These are phyloP conservation scores for Phaffomyces opuntiae DNA, from an alignment of 805 yeast genomes.

Conservation along the genomic window DNA sequence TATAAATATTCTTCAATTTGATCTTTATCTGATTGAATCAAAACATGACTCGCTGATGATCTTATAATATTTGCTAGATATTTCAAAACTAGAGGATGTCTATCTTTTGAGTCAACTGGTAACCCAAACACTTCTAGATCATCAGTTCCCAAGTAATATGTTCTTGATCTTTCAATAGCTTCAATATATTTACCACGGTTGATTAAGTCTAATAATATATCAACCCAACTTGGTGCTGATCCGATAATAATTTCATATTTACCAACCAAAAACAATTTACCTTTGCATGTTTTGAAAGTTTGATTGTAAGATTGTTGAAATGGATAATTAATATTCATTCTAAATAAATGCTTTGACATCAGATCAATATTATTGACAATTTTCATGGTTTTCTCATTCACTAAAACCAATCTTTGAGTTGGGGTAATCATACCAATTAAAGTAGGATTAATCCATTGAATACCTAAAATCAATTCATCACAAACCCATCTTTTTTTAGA, in stretches of 20 bases:
- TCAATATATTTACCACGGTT: constrained; percentile 40
- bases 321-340: constrained; percentile 14
- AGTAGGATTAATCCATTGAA: constrained; percentile 49
- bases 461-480: constrained; percentile 42
- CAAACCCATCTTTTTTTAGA: constrained; percentile 36
- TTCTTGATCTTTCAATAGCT: constrained; percentile 51
- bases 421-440: constrained; percentile 35
- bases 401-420: constrained; percentile 37
- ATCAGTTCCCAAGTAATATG: constrained; percentile 41
- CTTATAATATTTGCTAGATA: constrained; percentile 50
- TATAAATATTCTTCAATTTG: constrained; percentile 27
- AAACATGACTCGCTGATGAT: constrained; percentile 23
- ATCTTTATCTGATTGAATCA: constrained; percentile 13
- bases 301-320: constrained; percentile 13
- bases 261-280: constrained; percentile 47
- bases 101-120: constrained; percentile 36
- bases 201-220: constrained; percentile 47
- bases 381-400: constrained; percentile 34
- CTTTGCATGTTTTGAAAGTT: constrained; percentile 33
- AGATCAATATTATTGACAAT: constrained; percentile 19
- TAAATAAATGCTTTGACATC: constrained; percentile 28
- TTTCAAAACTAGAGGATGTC: constrained; percentile 44
- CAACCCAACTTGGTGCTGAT: constrained; percentile 62
- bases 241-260: constrained; percentile 50
- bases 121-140: constrained; percentile 47